A percentile compares a stretch with the other conserved stretches of the same genome.
phyloP scores from a whole-genome alignment of 192 early-diverging fungal species.

The Pilaira anomala region DNA sequence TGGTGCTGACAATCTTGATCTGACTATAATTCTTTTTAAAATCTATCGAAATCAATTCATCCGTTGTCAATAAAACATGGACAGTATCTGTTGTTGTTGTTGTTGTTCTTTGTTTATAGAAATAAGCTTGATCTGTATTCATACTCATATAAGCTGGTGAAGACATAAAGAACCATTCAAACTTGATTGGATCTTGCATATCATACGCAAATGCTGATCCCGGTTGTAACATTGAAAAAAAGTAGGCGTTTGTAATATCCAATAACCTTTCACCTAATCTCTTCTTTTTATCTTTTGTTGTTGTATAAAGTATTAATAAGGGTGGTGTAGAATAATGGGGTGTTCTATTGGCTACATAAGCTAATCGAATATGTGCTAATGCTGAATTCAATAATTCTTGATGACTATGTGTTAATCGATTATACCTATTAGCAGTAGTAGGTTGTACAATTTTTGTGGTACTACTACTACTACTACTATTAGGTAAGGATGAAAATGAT shows the following conservation, averaged over 20 bases:
- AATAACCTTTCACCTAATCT: conserved; percentile 18
- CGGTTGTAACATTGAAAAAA: conserved; percentile 24
- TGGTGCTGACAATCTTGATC: conserved; percentile 15
- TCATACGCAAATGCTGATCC: conserved; percentile 26
- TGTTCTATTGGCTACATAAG: conserved; percentile 32
- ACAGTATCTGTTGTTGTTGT: neutral
- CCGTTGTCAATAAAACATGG: too few relatives aligned
- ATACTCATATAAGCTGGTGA: conserved; percentile 23
- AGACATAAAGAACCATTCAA: conserved; percentile 32
- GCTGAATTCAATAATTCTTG: conserved; percentile 8
- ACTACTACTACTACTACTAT: too few relatives aligned
- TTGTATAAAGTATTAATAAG: conserved; percentile 19
- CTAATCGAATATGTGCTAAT: conserved; percentile 26
- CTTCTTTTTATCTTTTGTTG: neutral
- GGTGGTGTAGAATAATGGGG: conserved; percentile 30
- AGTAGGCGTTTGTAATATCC: conserved; percentile 21
- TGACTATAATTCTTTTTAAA: too few relatives aligned
- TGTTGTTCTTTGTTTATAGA: conserved; percentile 16
- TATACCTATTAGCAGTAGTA: conserved; percentile 1
- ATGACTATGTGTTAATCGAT: neutral
- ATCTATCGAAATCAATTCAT: too few relatives aligned
- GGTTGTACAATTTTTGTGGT: too few relatives aligned
- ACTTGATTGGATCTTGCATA: conserved; percentile 14
- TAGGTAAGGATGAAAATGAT: too few relatives aligned
- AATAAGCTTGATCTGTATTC: conserved; percentile 19